A percentile compares a stretch with the other conserved stretches of the same genome.
phyloP scores from a whole-genome alignment of 257 asterid genomes.

The Forsythia suspensa region DNA sequence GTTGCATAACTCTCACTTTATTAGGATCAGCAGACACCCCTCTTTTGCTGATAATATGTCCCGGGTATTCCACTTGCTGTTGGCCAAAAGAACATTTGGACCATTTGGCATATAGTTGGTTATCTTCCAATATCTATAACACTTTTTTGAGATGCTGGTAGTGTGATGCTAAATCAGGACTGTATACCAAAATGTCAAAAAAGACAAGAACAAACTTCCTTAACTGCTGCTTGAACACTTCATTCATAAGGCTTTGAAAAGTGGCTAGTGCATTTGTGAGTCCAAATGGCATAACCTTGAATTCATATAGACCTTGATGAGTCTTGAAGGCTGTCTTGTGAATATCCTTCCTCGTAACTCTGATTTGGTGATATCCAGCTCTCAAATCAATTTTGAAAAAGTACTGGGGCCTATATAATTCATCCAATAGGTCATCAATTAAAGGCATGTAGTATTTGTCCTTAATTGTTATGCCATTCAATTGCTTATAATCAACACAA shows the following conservation, averaged over 20 bases:
- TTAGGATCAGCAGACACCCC: neutral
- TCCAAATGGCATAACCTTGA: too few relatives aligned
- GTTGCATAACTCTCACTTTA: neutral
- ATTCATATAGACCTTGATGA: too few relatives aligned
- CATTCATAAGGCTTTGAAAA: neutral
- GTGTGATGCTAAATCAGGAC: too few relatives aligned
- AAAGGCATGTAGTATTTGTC: neutral
- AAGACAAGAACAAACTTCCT: too few relatives aligned
- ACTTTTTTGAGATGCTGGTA: neutral
- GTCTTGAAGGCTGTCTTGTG: neutral
- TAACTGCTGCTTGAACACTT: neutral
- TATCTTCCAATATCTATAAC: neutral
- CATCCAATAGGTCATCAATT: neutral
- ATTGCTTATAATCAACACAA: too few relatives aligned
- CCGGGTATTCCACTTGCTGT: neutral
- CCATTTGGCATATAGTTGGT: neutral
- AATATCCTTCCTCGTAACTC: neutral
- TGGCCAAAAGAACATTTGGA: constrained; percentile 6
- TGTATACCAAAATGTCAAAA: too few relatives aligned
- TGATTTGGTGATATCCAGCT: neutral
- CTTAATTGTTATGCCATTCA: neutral
- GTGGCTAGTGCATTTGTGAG: too few relatives aligned
- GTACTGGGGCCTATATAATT: neutral
- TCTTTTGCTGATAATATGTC: neutral
- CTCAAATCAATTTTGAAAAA: neutral